phyloP scores from a whole-genome alignment of 129 eudicot species.

The Lonicera japonica region DNA sequence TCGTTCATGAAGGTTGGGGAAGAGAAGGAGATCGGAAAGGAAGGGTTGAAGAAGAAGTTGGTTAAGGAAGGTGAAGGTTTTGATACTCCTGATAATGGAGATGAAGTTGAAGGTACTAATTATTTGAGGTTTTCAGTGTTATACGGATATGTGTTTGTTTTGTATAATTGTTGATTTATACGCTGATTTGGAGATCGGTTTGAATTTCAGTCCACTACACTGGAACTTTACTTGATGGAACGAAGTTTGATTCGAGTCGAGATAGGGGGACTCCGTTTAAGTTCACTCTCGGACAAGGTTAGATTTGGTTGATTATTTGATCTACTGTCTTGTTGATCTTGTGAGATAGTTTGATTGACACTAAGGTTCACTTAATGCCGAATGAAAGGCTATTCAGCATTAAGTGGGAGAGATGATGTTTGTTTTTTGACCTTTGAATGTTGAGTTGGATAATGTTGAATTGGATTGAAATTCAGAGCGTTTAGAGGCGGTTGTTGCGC shows the following conservation, averaged over 20 bases:
- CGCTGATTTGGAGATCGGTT: background rate
- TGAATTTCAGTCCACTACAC: slow-evolving; percentile 72
- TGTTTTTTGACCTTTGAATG: too few relatives aligned
- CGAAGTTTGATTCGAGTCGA: slow-evolving; percentile 83
- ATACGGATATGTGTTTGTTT: background rate
- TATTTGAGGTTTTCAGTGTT: background rate
- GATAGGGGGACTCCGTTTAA: slow-evolving; percentile 83
- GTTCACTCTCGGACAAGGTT: slow-evolving; percentile 92
- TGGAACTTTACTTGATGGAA: slow-evolving; percentile 88
- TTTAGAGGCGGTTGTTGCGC: too few relatives aligned
- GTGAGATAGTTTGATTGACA: background rate
- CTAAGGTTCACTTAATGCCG: too few relatives aligned
- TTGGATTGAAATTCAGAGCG: too few relatives aligned
- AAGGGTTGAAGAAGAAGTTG: slow-evolving; percentile 85
- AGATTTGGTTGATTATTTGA: background rate
- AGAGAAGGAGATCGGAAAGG: slow-evolving; percentile 68
- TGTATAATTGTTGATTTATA: background rate
- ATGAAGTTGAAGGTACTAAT: slow-evolving; percentile 30
- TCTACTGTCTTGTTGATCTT: too few relatives aligned
- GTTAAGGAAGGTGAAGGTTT: slow-evolving; percentile 82
- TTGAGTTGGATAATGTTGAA: too few relatives aligned
- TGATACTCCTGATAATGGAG: slow-evolving; percentile 84
- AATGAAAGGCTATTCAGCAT: too few relatives aligned
- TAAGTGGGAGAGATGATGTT: too few relatives aligned
- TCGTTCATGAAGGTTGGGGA: slow-evolving; percentile 70